Percentiles rank a stretch among this genome's conserved stretches.
phyloP scores from a whole-genome alignment of 1,284 basidiomycete species.

The Ustilago shanxiensis region DNA sequence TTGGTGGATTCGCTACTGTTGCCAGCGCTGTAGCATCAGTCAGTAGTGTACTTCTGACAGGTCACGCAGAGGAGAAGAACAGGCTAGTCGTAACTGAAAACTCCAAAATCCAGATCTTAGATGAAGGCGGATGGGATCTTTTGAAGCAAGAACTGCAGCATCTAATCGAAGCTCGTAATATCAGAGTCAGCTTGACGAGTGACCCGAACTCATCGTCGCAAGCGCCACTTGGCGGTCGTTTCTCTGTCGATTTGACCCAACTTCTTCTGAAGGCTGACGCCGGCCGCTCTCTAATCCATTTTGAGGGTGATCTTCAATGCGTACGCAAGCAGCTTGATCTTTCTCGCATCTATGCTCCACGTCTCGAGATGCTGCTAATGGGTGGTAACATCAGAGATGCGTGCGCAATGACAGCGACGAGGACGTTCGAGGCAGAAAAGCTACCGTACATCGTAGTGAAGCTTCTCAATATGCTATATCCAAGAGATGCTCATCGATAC shows the following conservation, averaged over 20 bases:
- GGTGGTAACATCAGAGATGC: conserved; percentile 22
- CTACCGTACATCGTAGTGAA: conserved; percentile 11
- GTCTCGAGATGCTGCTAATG: conserved; percentile 19
- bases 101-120: conserved; percentile 10
- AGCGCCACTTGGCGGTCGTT: background rate
- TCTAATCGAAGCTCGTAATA: conserved; percentile 8
- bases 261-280: conserved; percentile 12
- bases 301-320: conserved; percentile 9
- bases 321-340: conserved; percentile 7
- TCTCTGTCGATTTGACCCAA: conserved; percentile 8
- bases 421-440: conserved; percentile 1
- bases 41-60: background rate
- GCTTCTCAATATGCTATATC: conserved; percentile 30
- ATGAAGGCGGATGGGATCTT: background rate
- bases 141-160: conserved; percentile 1
- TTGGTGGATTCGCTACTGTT: conserved; percentile 5
- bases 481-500: conserved; percentile 30
- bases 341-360: conserved; percentile 21
- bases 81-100: background rate
- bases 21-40: background rate
- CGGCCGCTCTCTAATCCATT: conserved; percentile 21
- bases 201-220: background rate
- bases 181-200: conserved; percentile 7
- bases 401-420: conserved; percentile 3
- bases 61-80: background rate